Evolutionary conservation across 1,139 yeast species (phyloP).

Genomic region (Suzukiozyma palmioleophila): DNA sequence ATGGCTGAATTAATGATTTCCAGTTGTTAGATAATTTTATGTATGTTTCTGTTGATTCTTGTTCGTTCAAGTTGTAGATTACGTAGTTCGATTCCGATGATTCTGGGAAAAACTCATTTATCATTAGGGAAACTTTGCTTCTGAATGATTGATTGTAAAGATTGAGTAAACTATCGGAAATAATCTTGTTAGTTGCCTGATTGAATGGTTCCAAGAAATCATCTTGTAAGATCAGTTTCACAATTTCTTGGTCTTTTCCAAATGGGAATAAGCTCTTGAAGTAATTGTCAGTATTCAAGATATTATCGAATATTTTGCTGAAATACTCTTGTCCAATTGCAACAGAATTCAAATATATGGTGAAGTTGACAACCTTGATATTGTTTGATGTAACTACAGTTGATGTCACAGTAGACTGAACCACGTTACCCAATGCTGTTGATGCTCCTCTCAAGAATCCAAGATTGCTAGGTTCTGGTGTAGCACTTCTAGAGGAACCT

Average conservation of each 20-base stretch:
- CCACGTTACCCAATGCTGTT: conserved; percentile 44
- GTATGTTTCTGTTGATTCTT: conserved; percentile 28
- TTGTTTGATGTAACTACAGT: conserved; percentile 20
- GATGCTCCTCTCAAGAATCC: conserved; percentile 41
- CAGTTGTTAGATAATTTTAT: conserved; percentile 57
- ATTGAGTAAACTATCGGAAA: conserved; percentile 50
- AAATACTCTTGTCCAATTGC: conserved; percentile 56
- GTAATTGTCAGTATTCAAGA: conserved; percentile 21
- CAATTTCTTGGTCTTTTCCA: conserved; percentile 45
- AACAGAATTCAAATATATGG: conserved; percentile 58
- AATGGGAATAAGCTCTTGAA: conserved; percentile 49
- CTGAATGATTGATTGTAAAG: conserved; percentile 59
- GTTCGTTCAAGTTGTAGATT: conserved; percentile 24
- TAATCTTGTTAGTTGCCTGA: conserved; percentile 40
- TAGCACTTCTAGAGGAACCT: conserved; percentile 25
- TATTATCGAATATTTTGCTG: conserved; percentile 39
- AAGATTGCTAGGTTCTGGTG: conserved; percentile 35
- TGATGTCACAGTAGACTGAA: conserved; percentile 25
- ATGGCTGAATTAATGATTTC: conserved; percentile 63
- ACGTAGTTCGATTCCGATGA: conserved; percentile 38
- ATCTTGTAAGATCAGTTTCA: conserved; percentile 35
- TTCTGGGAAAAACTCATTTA: conserved; percentile 54
- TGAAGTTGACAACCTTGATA: conserved; percentile 41
- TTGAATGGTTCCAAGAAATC: conserved; percentile 38
- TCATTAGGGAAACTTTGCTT: conserved; percentile 40